Percentiles rank a stretch among this genome's conserved stretches.
Conservation (phyloP, 805 yeast genomes). For the Kazachstania viticola region DNA sequence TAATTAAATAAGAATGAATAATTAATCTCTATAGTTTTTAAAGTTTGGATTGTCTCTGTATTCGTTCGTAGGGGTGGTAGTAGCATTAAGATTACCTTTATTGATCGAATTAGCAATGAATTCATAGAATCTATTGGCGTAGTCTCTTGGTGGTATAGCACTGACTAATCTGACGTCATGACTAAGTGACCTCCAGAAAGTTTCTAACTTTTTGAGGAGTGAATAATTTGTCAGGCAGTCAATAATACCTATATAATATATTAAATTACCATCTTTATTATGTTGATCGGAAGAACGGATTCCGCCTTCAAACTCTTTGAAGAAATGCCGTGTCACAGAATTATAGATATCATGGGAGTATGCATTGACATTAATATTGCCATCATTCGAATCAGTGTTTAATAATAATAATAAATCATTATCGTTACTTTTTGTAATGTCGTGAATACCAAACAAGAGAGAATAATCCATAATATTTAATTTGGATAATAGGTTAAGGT, state of each 20-base stretch:
- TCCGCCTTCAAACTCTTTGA: constrained; percentile 80
- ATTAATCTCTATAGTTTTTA: not conserved
- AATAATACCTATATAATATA: constrained; percentile 87
- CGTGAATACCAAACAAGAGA: constrained; percentile 77
- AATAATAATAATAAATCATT: no score
- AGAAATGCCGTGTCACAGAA: constrained; percentile 27
- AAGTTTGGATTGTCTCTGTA: constrained; percentile 10
- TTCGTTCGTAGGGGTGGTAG: constrained; percentile 8
- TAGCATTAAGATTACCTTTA: no score
- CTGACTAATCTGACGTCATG: constrained; percentile 64
- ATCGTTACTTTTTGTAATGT: constrained; percentile 34
- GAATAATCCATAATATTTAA: constrained; percentile 95
- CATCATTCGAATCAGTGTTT: constrained; percentile 8
- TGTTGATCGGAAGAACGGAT: constrained; percentile 50
- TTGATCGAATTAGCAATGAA: constrained; percentile 47
- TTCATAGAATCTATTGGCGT: constrained; percentile 72
- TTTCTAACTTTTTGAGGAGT: constrained; percentile 64
- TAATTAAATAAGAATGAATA: no score
- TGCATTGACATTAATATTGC: not conserved
- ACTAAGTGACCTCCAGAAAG: constrained; percentile 65
- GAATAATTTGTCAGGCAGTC: constrained; percentile 84
- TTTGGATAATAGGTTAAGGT: constrained; percentile 58
- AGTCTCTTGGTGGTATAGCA: constrained; percentile 83
- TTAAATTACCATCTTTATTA: constrained; percentile 44
- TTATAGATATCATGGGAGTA: not conserved